Base-by-base conservation (phyloP, 164 flowering plant species). In the Pachysandra terminalis region DNA sequence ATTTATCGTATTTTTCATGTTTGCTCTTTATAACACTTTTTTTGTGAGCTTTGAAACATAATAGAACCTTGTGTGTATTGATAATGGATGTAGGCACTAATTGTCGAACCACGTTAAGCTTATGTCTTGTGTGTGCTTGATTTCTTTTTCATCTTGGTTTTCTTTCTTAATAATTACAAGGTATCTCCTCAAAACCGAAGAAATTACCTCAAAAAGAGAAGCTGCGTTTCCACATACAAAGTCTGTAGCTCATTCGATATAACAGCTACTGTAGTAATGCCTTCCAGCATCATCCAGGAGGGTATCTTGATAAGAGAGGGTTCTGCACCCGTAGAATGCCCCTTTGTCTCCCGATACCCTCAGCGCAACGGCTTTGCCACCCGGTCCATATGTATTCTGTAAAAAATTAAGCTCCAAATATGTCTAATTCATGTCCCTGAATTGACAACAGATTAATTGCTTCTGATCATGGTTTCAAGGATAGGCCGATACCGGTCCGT, bases 171-270 rank as follows among this genome's bases (percentile, higher is more conserved):
- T n/a, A n/a, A n/a, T n/a, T n/a, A n/a, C n/a, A n/a, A n/a, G n/a
- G n/a, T n/a, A n/a, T n/a, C n/a, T n/a, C n/a, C n/a, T n/a, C n/a
- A n/a, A n/a, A n/a, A n/a, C n/a, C n/a, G 25, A 13, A 32, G 49
- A 10, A 49, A 71, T 74, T 68, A 86, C 94, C 74, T 91, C 87
- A 58, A 75, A 91, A 16, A 91, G 78, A 40, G 97, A 87, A 56
- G 90, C 84, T 28, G 80, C 91, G 69, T 79, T 77, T 69, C 95
- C 97, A 65, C 80, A 91, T 1, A 91, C 84, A 79, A 91, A 91
- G 70, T 91, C 97, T 24, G 84, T 81, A 52, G 71, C 90, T 58
- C 97, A 95, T 84, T 89, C 87, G 58, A 87, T 85, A 70, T 87
- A 89, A 54, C 91, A 91, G 56, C 82, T 84, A 26, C 59, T 77